phyloP scores from a whole-genome alignment of 768 basidiomycete genomes.

The Lanmaoa rubissima region DNA sequence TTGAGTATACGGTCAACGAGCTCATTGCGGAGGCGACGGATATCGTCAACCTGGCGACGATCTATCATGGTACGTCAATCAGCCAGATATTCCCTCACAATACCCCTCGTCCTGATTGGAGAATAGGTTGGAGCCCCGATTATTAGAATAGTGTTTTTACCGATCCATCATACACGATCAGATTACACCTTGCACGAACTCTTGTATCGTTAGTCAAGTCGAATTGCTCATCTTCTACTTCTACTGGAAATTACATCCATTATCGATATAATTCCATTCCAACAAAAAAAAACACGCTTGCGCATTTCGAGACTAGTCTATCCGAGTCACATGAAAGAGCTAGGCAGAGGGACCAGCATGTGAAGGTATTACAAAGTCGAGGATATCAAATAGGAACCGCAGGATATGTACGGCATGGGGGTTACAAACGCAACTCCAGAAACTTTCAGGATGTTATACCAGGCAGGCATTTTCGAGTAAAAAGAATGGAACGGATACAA shows the following conservation, averaged over 20 bases:
- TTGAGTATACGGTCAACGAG: constrained; percentile 92
- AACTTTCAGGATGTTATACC: constrained; percentile 8
- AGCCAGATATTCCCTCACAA: not conserved
- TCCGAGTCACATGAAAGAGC: constrained; percentile 15
- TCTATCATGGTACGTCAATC: constrained; percentile 63
- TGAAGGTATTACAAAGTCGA: constrained; percentile 32
- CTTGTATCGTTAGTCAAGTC: constrained; percentile 3
- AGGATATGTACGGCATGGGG: constrained; percentile 5
- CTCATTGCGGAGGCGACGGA: constrained; percentile 89
- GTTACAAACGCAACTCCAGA: constrained; percentile 16
- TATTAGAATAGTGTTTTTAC: constrained; percentile 20
- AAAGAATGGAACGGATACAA: constrained; percentile 16
- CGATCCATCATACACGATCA: not conserved
- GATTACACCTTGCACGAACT: not conserved
- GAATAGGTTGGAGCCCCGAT: constrained; percentile 44
- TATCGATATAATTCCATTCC: constrained; percentile 12
- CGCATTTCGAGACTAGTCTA: constrained; percentile 26
- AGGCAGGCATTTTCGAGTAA: constrained; percentile 14
- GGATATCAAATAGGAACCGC: constrained; percentile 24
- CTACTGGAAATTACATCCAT: constrained; percentile 11
- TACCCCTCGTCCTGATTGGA: constrained; percentile 2
- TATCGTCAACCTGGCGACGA: constrained; percentile 66
- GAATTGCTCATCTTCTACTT: constrained; percentile 1
- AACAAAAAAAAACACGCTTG: constrained; percentile 1
- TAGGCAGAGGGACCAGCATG: constrained; percentile 15